phyloP scores from a whole-genome alignment of 2,329 filamentous ascomycete species.

The Exophiala mesophila region DNA sequence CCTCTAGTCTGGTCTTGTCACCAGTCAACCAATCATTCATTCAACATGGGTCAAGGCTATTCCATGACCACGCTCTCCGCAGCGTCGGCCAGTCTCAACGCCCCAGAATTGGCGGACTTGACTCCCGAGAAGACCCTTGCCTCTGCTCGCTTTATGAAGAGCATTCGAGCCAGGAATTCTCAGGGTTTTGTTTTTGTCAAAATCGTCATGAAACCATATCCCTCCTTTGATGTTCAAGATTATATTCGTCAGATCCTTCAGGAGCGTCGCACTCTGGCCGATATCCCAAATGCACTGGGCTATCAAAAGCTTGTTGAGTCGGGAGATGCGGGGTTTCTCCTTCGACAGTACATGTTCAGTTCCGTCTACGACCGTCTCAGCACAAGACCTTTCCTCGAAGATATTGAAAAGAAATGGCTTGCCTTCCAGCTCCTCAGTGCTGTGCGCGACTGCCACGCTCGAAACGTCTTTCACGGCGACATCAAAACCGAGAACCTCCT shows the following conservation, averaged over 20 bases:
- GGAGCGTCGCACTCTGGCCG: slow-evolving; percentile 71
- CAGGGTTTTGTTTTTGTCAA: slow-evolving; percentile 92
- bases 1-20: too few species aligned
- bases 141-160: slow-evolving; percentile 92
- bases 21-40: too few species aligned
- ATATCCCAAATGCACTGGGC: slow-evolving; percentile 83
- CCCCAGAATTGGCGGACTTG: slow-evolving; percentile 84
- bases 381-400: slow-evolving; percentile 91
- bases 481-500: slow-evolving; percentile 98
- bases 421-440: slow-evolving; percentile 92
- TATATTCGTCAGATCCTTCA: slow-evolving; percentile 76
- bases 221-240: slow-evolving; percentile 70
- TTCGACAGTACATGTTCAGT: slow-evolving; percentile 92
- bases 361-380: slow-evolving; percentile 94
- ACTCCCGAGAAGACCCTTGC: slow-evolving; percentile 90
- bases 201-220: slow-evolving; percentile 87
- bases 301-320: slow-evolving; percentile 93
- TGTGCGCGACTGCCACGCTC: slow-evolving; percentile 81
- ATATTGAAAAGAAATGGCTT: slow-evolving; percentile 98
- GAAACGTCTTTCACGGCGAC: slow-evolving; percentile 90
- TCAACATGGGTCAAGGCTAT: slow-evolving; percentile 89
- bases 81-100: slow-evolving; percentile 87
- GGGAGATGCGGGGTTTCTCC: slow-evolving; percentile 82
- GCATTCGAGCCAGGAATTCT: slow-evolving; percentile 81
- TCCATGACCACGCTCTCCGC: slow-evolving; percentile 87